Conservation (phyloP, 176 grass and related monocot species). For the Cymbopogon citratus region DNA sequence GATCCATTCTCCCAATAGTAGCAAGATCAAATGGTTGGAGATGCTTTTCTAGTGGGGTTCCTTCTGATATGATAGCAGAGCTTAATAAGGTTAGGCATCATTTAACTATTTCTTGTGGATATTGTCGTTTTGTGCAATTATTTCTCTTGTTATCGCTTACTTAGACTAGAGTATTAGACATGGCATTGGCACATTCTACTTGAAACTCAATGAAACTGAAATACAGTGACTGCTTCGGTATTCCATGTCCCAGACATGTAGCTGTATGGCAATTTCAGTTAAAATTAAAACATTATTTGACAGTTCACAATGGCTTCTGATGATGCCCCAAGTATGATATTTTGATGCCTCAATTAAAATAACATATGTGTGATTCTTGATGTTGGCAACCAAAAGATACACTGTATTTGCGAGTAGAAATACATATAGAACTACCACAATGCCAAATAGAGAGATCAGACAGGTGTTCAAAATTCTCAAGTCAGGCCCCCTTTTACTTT, state of each 20-base stretch:
- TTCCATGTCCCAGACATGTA: neutral
- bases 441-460: neutral
- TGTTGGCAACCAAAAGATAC: neutral
- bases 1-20: conserved; percentile 25
- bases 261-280: neutral
- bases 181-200: neutral
- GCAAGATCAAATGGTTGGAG: conserved; percentile 32
- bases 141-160: neutral
- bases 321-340: neutral
- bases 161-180: neutral
- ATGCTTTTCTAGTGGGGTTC: conserved; percentile 38
- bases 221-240: neutral
- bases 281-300: neutral
- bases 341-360: neutral
- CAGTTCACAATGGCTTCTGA: neutral
- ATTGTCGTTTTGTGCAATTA: neutral
- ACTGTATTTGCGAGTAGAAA: neutral
- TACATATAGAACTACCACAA: neutral
- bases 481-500: neutral
- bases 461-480: neutral
- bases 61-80: conserved; percentile 41
- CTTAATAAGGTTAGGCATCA: conserved; percentile 50
- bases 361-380: neutral
- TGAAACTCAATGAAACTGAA: neutral
- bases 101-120: neutral